Base-by-base conservation (phyloP, 768 basidiomycete species). In the Termitomyces sp. region DNA sequence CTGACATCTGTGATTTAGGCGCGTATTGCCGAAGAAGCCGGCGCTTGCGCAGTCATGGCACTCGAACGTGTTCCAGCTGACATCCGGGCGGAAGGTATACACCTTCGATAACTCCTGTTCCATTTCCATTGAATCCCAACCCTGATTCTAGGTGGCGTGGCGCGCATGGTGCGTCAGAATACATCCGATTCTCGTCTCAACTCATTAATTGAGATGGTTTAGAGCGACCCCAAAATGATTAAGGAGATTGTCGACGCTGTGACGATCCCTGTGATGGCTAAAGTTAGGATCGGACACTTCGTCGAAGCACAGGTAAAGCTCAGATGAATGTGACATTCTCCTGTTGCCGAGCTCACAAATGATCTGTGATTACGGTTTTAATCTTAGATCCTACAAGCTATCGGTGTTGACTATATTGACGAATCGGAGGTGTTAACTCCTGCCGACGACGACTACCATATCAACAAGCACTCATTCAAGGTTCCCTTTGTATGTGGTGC, bases 21-120 rank as follows among this genome's bases (percentile, higher is more conserved):
- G 57, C 89, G 90, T 59, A 94, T 98, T 64, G 96, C 96, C 44
- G 96, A 98, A 68, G 93, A 94, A 68, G 96, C 96, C 9, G 96
- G 96, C 45, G 96, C 96, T 7, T 94, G 92, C 68, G 96, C 96
- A 57, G 96, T 99, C 60, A 98, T 99, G 96, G 93, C 93, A 4
- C 81, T 95, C 32, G 93, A 97, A 72, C 80, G 94, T 56, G 92
- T 99, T 3, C 96, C 96, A 10, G 94, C 95, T 12, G 94, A 98
- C 68, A 98, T 99, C 67, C 83, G 96, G 59, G 80, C 80, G 17
- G 78, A 91, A 68, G 96, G 76, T 77, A 30, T 48, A 23, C 42
- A 37, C 54, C 34, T 52, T 41, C 10, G 35, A 52, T 44, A 47
- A 46, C 40, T 42, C 35, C 21, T 42, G 25, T 50, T 32, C 34